A percentile compares a stretch with the other conserved stretches of the same genome.
phyloP scores from a whole-genome alignment of 1,139 yeast genomes.

The Blastobotrys illinoisensis region DNA sequence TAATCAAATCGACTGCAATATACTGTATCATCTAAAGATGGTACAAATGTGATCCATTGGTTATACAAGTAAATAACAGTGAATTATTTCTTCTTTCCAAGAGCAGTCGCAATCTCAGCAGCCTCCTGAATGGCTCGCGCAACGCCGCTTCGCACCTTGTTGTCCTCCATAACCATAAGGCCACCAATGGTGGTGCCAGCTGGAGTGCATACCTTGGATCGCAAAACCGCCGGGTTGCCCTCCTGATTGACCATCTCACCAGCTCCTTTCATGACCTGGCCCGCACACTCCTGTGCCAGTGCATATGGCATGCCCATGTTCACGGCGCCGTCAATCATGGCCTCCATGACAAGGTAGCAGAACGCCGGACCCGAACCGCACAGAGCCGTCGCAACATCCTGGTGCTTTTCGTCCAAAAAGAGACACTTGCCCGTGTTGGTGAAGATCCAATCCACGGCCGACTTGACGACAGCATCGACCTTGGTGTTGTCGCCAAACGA shows the following conservation, averaged over 20 bases:
- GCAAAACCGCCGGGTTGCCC: conserved; percentile 92
- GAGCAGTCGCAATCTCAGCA: conserved; percentile 71
- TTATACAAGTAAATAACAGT: not conserved
- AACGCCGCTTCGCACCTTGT: conserved; percentile 80
- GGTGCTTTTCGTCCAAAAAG: conserved; percentile 59
- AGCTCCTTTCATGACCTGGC: conserved; percentile 95
- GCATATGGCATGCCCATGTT: conserved; percentile 90
- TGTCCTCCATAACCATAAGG: conserved; percentile 83
- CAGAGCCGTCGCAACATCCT: conserved; percentile 94
- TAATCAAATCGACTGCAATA: too few species aligned
- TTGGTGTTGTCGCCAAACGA: conserved; percentile 31
- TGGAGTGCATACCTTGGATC: conserved; percentile 90
- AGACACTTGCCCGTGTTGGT: conserved; percentile 49
- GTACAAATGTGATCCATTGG: too few species aligned
- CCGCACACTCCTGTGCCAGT: conserved; percentile 83
- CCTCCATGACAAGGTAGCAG: conserved; percentile 81
- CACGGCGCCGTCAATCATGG: conserved; percentile 90
- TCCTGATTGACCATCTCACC: conserved; percentile 76
- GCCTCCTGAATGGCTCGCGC: conserved; percentile 89
- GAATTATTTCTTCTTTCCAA: conserved; percentile 46
- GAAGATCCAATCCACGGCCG: conserved; percentile 52
- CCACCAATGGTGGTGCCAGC: conserved; percentile 99
- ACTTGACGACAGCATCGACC: conserved; percentile 47
- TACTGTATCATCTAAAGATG: too few species aligned
- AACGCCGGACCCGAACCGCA: conserved; percentile 98